Conservation (phyloP, 2,329 filamentous ascomycete genomes). For the Fusarium aywerte region DNA sequence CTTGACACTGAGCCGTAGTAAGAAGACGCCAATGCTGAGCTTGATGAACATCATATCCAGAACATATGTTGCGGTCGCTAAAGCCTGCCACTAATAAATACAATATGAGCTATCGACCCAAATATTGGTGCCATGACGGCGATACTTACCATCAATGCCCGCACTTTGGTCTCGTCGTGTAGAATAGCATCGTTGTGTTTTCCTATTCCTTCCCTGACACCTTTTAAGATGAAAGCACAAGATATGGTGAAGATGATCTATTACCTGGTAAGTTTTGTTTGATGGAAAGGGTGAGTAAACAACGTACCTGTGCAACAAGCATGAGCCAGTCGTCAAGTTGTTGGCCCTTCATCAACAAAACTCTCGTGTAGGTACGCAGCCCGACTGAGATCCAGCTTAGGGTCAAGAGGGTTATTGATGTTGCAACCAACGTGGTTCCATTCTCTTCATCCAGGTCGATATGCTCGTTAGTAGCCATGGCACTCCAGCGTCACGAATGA, state of each 20-base stretch:
- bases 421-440: slow-evolving; percentile 51
- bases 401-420: slow-evolving; percentile 52
- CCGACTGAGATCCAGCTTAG: slow-evolving; percentile 57
- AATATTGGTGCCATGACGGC: background rate
- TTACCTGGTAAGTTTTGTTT: background rate
- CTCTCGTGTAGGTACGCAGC: slow-evolving; percentile 58
- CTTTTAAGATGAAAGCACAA: slow-evolving; percentile 58
- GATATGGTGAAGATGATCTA: slow-evolving; percentile 60
- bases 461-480: slow-evolving; percentile 48
- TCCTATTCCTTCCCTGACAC: slow-evolving; percentile 58
- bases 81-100: slow-evolving; percentile 58
- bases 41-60: slow-evolving; percentile 68
- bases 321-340: slow-evolving; percentile 66
- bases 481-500: slow-evolving; percentile 38
- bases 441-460: slow-evolving; percentile 55
- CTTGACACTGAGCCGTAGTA: slow-evolving; percentile 59
- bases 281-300: background rate
- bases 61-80: slow-evolving; percentile 62
- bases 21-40: slow-evolving; percentile 64
- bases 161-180: slow-evolving; percentile 53
- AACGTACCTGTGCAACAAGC: slow-evolving; percentile 59
- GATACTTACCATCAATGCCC: slow-evolving; percentile 58
- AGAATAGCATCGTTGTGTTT: slow-evolving; percentile 59
- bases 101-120: slow-evolving; percentile 17
- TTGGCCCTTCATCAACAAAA: slow-evolving; percentile 57